Conservation (phyloP, 1,284 basidiomycete species). For the Cryptococcus maquisensis region DNA sequence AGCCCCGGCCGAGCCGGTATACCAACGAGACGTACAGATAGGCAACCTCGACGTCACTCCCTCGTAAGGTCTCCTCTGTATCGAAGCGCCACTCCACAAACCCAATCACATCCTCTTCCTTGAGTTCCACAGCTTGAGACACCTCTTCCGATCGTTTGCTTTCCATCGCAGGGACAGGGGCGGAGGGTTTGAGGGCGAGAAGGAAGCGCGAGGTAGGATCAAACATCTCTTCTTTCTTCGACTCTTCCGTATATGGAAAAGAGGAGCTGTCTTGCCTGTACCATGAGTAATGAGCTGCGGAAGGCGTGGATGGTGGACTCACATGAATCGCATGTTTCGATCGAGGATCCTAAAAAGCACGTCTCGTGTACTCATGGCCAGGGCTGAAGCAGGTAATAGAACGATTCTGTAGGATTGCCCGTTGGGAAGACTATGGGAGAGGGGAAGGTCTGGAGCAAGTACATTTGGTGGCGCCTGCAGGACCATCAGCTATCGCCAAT, state of each 20-base stretch:
- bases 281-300: conserved; percentile 1
- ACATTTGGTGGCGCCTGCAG: background rate
- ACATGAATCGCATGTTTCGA: background rate
- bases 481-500: background rate
- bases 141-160: background rate
- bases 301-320: background rate
- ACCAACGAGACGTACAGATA: conserved; percentile 37
- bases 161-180: background rate
- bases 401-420: background rate
- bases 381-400: background rate
- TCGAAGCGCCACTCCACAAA: conserved; percentile 47
- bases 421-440: background rate
- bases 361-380: background rate
- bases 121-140: background rate
- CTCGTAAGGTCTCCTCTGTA: conserved; percentile 41
- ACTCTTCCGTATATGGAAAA: conserved; percentile 20
- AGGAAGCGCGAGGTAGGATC: conserved; percentile 35
- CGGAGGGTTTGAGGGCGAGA: conserved; percentile 11
- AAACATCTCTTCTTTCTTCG: conserved; percentile 44
- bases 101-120: conserved; percentile 26
- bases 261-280: conserved; percentile 18
- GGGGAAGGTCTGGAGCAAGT: background rate
- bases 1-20: background rate
- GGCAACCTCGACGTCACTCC: conserved; percentile 36
- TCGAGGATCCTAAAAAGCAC: background rate